Evolutionary conservation across 192 early-diverging fungal genomes (phyloP), one percentile per base, ranked within the genome.

Genomic region (Coemansia sp.): DNA sequence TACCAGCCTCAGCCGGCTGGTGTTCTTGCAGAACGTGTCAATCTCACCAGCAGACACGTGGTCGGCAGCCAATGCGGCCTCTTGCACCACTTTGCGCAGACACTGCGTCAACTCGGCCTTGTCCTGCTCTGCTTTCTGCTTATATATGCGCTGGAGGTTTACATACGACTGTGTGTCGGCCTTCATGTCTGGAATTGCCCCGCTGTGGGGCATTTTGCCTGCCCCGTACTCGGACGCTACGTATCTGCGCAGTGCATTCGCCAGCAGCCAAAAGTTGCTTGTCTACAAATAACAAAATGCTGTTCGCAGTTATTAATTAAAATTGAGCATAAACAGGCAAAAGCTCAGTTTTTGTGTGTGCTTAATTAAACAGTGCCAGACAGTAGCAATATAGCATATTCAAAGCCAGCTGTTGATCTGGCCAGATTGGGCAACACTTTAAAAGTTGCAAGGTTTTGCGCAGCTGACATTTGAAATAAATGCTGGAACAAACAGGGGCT

Each of bases 161-260:
- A 98, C 87, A 72, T 90, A 98, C 38, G 88, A 87, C 22, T 85
- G 84, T 2, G 95, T 97, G 67, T 98, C 92, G 6, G 97, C 85
- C 72, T 98, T 97, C 97, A 98, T 98, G 75, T 98, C 97, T 0
- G 97, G 95, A 19, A 98, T 85, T 21, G 80, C 75, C 6, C 97
- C 97, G 2, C 91, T 85, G 12, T 95, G 71, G 1, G 97, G 97
- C 27, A 98, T 82, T 48, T 74, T 71, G 5, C 92, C 91, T 21
- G 80, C 60, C 2, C 88, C 82, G 62, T 93, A 87, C 47, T 88
- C 85, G 23, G 83, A 67, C 26, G 37, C 77, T 10, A 93, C 84
- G 79, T 95, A 98, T 19, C 92, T 85, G 51, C 85, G 77, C 17
- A 93, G 73, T 1, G 94, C 95, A 26, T 86, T 80, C 1, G 84